Evolutionary conservation across 306 rosid species (phyloP), one percentile per base, ranked within the genome.

Genomic region (Quercus aquifolioides): DNA sequence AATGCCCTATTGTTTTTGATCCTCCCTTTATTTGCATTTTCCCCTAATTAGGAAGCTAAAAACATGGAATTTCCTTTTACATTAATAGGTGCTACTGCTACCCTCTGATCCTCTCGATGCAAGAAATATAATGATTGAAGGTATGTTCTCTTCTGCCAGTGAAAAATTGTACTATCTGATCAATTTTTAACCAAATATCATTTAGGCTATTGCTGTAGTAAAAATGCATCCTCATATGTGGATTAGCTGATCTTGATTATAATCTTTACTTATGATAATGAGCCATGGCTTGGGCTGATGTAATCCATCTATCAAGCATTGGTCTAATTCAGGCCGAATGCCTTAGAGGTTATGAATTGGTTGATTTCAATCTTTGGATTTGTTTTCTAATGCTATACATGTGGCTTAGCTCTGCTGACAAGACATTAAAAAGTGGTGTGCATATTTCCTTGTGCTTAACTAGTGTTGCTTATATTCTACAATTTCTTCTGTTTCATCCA

Each of bases 81-180:
- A 67, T 69, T 79, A 23, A 57, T 78, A 95, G 99, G 56, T 88
- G 76, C 74, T 90, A 49, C 89, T 95, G 68, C 93, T 95, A 76
- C 99, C 99, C 69, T 90, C 88, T 71, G 99, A 95, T 87, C 98
- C 99, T 83, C 89, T 95, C 75, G 99, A 95, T 87, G 97, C 90
- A 30, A 93, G 96, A 87, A 95, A 95, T 84, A 95, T 95, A 68
- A 83, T 95, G 98, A 92, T 95, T 74, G 99, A 95, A 93, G 99
- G 99, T 95, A 85, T 7, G 20, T 11, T 79, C 75, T 81, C 76
- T 71, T 75, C 78, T 79, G 56, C 19, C 58, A 77, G 30, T 58
- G 60, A 33, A 31, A 8, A 60, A 62, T 74, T 74, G 46, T 81
- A 65, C 20, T 51, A 55, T 55, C 69, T 18, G 57, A 20, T 77